These are phyloP conservation scores for Lentinula boryana DNA, from an alignment of 768 basidiomycete species.

Conservation along the genomic window DNA sequence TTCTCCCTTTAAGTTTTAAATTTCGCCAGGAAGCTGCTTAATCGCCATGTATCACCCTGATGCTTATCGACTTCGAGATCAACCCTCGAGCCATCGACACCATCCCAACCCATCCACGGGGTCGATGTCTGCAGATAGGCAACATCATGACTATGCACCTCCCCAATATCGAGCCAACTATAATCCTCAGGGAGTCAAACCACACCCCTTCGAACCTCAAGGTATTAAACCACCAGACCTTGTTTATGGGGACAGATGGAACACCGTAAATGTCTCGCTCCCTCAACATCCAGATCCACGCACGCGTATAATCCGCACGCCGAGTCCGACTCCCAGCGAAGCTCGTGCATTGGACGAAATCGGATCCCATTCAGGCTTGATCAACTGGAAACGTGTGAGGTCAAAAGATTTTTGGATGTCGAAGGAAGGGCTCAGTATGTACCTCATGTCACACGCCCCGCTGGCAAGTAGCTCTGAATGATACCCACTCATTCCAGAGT, in stretches of 20 bases:
- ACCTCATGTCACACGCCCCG: background rate
- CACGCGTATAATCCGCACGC: slow-evolving; percentile 18
- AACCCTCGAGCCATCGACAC: background rate
- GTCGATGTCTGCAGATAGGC: background rate
- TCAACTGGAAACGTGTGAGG: background rate
- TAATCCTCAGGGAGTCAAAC: background rate
- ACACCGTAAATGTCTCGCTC: background rate
- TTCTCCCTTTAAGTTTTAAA: background rate
- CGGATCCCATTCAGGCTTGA: background rate
- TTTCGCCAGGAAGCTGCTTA: background rate
- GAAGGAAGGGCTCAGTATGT: background rate
- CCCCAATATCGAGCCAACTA: background rate
- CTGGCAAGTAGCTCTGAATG: background rate
- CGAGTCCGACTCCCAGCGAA: slow-evolving; percentile 32
- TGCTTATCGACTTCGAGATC: background rate
- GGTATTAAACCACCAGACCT: background rate
- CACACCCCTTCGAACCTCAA: background rate
- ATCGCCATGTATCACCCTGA: background rate
- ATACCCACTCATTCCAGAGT: slow-evolving; percentile 5
- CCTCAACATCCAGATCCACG: background rate
- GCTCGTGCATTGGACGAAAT: slow-evolving; percentile 14
- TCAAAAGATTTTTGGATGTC: background rate
- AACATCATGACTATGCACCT: background rate
- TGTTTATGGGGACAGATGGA: background rate
- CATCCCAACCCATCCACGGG: background rate